Percentiles rank a stretch among this genome's conserved stretches.
phyloP scores from a whole-genome alignment of 495 filamentous ascomycete genomes.

The Penicillium odoratum region DNA sequence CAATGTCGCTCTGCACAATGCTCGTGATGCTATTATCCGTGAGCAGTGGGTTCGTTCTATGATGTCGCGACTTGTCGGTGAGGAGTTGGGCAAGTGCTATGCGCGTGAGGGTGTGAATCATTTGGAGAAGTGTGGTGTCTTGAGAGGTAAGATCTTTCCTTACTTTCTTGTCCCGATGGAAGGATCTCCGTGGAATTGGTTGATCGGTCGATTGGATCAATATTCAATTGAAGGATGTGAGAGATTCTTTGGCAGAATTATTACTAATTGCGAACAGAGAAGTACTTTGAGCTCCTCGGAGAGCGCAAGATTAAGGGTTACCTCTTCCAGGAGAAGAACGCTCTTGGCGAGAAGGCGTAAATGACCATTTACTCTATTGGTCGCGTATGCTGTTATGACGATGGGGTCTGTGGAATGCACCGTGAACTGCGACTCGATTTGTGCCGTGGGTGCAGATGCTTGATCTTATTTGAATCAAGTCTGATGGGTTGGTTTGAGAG shows the following conservation, averaged over 20 bases:
- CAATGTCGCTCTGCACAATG: conserved; percentile 82
- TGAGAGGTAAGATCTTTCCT: conserved; percentile 67
- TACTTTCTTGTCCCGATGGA: conserved; percentile 3
- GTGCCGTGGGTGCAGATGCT: background rate
- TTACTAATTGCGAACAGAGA: conserved; percentile 56
- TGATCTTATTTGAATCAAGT: background rate
- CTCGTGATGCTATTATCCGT: conserved; percentile 89
- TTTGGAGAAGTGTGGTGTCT: conserved; percentile 88
- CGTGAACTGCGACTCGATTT: background rate
- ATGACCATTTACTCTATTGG: background rate
- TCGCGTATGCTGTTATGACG: conserved; percentile 1
- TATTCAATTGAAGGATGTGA: background rate
- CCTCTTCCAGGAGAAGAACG: conserved; percentile 89
- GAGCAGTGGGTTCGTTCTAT: conserved; percentile 98
- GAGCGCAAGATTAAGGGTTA: conserved; percentile 86
- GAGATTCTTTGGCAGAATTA: background rate
- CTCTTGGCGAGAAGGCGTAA: conserved; percentile 40
- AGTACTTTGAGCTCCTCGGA: conserved; percentile 88
- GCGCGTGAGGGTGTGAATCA: conserved; percentile 92
- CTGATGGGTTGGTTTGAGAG: background rate
- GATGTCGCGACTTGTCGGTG: conserved; percentile 91
- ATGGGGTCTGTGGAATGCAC: background rate
- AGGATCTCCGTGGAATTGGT: no score
- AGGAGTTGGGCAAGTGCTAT: conserved; percentile 97
- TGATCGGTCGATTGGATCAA: background rate